Conservation (phyloP, 176 grass and related monocot genomes). For the Ampelocalamus luodianensis region DNA sequence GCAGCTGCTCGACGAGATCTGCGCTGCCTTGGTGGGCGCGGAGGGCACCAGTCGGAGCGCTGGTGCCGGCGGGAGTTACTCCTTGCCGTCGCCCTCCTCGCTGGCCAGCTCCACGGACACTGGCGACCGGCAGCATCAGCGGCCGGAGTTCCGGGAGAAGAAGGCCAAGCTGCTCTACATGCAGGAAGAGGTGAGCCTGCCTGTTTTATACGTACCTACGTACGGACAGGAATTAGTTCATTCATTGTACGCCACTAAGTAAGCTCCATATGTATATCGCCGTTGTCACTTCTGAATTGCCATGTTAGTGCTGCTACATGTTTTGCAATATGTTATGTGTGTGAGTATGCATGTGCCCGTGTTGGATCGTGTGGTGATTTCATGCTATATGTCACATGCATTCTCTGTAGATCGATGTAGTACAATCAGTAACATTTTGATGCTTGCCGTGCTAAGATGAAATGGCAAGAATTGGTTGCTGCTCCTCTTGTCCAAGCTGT, state of each 20-base stretch:
- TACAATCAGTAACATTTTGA: neutral
- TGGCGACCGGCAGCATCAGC: neutral
- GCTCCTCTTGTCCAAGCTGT: neutral
- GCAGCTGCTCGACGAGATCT: conserved; percentile 60
- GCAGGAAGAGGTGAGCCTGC: conserved; percentile 58
- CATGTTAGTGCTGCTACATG: neutral
- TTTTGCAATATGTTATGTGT: neutral
- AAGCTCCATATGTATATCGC: neutral
- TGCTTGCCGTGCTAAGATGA: neutral
- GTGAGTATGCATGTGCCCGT: neutral
- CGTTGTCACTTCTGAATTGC: neutral
- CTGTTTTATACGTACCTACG: neutral
- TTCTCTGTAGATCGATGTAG: neutral
- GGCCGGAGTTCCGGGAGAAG: conserved; percentile 60
- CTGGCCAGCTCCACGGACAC: conserved; percentile 38
- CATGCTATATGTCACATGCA: neutral
- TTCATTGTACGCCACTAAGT: neutral
- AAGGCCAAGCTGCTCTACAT: conserved; percentile 64
- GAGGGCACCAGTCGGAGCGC: neutral
- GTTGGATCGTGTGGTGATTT: neutral
- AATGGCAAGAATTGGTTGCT: neutral
- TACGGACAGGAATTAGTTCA: neutral
- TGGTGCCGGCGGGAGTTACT: neutral
- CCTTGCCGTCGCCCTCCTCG: conserved; percentile 34
- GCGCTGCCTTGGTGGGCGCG: conserved; percentile 32